These are phyloP conservation scores for Ophiostoma tasmaniense DNA, from an alignment of 2,329 filamentous ascomycete genomes.

Conservation along the genomic window DNA sequence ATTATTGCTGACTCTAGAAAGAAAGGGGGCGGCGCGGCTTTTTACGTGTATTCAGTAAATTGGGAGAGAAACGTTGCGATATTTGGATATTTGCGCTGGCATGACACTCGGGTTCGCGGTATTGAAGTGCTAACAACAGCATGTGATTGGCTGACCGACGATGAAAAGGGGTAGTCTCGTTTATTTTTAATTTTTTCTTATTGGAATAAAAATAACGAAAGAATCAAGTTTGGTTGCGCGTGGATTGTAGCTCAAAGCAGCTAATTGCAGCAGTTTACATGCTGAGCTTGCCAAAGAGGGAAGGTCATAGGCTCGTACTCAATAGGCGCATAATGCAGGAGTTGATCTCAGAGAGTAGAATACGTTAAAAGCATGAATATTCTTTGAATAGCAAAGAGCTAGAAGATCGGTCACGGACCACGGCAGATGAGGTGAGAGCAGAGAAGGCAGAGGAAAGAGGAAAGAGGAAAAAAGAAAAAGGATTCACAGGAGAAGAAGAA, in stretches of 20 bases:
- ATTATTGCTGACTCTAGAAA: background rate
- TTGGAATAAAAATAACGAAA: background rate
- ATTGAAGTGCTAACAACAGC: background rate
- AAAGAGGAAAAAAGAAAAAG: background rate
- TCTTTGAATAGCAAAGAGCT: background rate
- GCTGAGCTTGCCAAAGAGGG: conserved; percentile 1
- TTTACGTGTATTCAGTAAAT: background rate
- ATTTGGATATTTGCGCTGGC: background rate
- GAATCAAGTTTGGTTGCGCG: background rate
- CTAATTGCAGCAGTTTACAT: conserved; percentile 1
- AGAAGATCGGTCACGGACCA: background rate
- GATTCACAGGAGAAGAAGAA: background rate
- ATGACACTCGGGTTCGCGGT: background rate
- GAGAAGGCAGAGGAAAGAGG: background rate
- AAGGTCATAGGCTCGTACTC: background rate
- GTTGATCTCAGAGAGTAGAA: too few species aligned
- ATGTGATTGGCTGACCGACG: conserved; percentile 3
- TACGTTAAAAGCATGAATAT: too few species aligned
- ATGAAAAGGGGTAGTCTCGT: background rate
- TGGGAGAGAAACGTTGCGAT: background rate
- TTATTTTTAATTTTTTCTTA: background rate
- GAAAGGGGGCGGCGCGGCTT: background rate
- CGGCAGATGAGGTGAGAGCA: background rate
- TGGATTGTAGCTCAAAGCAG: conserved; percentile 1
- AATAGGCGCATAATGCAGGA: background rate